Percentiles rank a stretch among this genome's conserved stretches.
Conservation (phyloP, 768 basidiomycete genomes). For the Dictyophora rubrovolvata region DNA sequence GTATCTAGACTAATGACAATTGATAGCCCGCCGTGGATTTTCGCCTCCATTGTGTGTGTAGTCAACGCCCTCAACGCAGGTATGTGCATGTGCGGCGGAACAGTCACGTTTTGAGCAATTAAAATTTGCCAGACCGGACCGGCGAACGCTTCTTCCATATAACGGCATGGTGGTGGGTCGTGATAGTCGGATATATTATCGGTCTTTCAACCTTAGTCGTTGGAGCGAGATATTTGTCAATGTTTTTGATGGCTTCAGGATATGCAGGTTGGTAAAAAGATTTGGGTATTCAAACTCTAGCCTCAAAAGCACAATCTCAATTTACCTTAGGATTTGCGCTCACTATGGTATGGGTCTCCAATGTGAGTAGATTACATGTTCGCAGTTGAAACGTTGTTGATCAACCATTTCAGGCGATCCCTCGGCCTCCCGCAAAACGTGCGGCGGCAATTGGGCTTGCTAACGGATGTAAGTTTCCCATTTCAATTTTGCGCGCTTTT, state of each 20-base stretch:
- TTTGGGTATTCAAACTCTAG: not conserved
- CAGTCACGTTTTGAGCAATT: not conserved
- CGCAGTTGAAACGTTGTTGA: not conserved
- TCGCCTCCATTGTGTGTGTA: constrained; percentile 38
- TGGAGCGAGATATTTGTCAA: constrained; percentile 46
- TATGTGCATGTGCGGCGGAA: constrained; percentile 11
- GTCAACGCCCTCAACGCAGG: constrained; percentile 50
- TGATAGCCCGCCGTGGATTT: constrained; percentile 53
- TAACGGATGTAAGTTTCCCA: constrained; percentile 29
- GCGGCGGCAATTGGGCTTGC: constrained; percentile 53
- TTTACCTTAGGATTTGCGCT: constrained; percentile 26
- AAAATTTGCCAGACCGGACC: constrained; percentile 31
- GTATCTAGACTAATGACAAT: not conserved
- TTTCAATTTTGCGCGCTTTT: not conserved
- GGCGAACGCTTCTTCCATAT: constrained; percentile 61
- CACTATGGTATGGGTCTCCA: constrained; percentile 53
- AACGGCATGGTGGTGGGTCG: constrained; percentile 46
- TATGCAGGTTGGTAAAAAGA: constrained; percentile 26
- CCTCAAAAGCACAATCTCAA: too few species aligned
- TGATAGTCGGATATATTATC: constrained; percentile 53
- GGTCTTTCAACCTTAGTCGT: constrained; percentile 41
- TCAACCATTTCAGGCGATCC: constrained; percentile 1
- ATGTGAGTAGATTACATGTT: constrained; percentile 17
- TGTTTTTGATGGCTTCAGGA: constrained; percentile 57
- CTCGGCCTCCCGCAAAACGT: constrained; percentile 16